A percentile compares a stretch with the other conserved stretches of the same genome.
These are phyloP conservation scores for Keithomyces neogunnii DNA, from an alignment of 2,329 filamentous ascomycete genomes.

Conservation along the genomic window DNA sequence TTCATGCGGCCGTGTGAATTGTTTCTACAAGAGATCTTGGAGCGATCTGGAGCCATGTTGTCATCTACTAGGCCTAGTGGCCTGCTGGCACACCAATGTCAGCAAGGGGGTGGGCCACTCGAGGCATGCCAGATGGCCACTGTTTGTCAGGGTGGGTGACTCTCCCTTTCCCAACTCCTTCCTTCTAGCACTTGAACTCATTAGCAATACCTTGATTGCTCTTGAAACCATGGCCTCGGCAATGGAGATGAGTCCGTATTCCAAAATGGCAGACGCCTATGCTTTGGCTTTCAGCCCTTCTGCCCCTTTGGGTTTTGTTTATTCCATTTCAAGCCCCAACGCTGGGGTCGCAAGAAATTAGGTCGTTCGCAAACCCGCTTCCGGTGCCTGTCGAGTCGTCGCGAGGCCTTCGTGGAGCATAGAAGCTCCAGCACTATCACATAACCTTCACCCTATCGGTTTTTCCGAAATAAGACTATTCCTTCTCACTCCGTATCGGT, in stretches of 20 bases:
- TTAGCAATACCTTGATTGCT: not conserved
- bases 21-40: too few species aligned
- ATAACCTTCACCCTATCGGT: not conserved
- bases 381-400: constrained; percentile 13
- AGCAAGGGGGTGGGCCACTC: too few species aligned
- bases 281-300: not conserved
- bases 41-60: too few species aligned
- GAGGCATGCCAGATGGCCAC: too few species aligned
- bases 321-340: constrained; percentile 32
- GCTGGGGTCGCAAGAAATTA: constrained; percentile 39
- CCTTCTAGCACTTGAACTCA: not conserved
- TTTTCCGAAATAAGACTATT: not conserved
- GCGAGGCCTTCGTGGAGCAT: constrained; percentile 14
- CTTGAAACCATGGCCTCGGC: constrained; percentile 2
- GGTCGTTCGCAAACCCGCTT: constrained; percentile 17
- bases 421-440: constrained; percentile 8
- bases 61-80: too few species aligned
- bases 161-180: not conserved
- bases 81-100: too few species aligned
- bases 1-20: too few species aligned
- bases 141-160: too few species aligned
- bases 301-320: not conserved
- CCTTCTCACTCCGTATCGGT: not conserved
- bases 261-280: not conserved
- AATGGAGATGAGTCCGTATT: not conserved